Evolutionary conservation across 805 yeast species (phyloP).

Genomic region (Sporopachydermia lactativora): DNA sequence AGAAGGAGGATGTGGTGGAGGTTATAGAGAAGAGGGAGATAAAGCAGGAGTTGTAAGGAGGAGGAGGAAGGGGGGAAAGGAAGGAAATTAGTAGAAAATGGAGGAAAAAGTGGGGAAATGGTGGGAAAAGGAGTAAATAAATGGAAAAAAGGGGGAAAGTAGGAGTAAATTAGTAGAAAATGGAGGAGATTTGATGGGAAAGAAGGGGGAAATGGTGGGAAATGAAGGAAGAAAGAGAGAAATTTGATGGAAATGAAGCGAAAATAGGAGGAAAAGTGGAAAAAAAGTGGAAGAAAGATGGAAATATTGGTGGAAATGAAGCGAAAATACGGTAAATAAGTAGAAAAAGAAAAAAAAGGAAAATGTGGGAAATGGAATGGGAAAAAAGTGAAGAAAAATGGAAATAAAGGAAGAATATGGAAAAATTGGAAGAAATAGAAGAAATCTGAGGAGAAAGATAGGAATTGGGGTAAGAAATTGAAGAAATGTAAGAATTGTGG

Average conservation of each 20-base stretch:
- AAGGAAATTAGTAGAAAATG: background rate
- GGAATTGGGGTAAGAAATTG: too few species aligned
- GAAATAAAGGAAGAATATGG: too few species aligned
- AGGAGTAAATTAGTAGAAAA: background rate
- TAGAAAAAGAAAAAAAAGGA: background rate
- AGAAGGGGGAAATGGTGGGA: background rate
- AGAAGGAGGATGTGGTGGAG: conserved; percentile 64
- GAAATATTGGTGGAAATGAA: background rate
- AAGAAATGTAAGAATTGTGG: too few species aligned
- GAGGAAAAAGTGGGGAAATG: background rate
- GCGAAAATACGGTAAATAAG: background rate
- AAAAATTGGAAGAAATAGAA: too few species aligned
- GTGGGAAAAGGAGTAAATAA: background rate
- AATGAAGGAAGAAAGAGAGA: background rate
- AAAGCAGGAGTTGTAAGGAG: conserved; percentile 33
- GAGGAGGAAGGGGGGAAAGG: background rate
- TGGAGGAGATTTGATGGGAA: background rate
- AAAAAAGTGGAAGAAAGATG: background rate
- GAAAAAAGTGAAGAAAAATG: too few species aligned
- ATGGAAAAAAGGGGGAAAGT: background rate
- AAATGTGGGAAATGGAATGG: too few species aligned
- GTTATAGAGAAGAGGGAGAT: conserved; percentile 53
- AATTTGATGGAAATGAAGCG: background rate
- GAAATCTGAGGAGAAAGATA: too few species aligned
- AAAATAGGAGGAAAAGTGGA: background rate